Evolutionary conservation across 768 basidiomycete genomes (phyloP), one percentile per base, ranked within the genome.

Genomic region (Pleurotus djamor): DNA sequence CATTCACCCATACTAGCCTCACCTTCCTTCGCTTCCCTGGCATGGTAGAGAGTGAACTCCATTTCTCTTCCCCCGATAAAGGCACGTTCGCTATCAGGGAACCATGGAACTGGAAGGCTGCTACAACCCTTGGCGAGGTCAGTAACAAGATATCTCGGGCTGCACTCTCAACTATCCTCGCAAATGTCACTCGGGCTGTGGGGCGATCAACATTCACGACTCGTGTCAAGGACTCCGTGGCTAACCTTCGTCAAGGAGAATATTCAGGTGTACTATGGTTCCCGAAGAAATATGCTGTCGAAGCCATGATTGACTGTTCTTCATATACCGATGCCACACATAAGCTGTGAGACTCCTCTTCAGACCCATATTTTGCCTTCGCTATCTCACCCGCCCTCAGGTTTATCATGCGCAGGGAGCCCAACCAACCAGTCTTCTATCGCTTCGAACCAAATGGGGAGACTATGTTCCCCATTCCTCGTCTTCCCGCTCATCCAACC

Each of bases 11-110:
- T 17, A 35, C 58, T 13, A 59, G 38, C 5, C 50, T 59, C 8
- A 59, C 58, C 14, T 59, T 59, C 48, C 47, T 59, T n/a, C 58
- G 58, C 16, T 59, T 59, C 35, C 28, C 48, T 32, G 58, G 48
- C 21, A 59, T 59, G 52, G 50, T 52, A 4, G 13, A 52, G 28
- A 50, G 47, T 17, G 58, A 52, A 8, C 37, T 35, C 34, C 58
- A 59, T 37, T 36, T 59, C 33, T 59, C 58, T 16, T 28, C 50
- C 1, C 32, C 58, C 14, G 17, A 37, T n/a, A 21, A 35, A n/a
- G 58, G 58, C 6, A 47, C 48, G 2, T 59, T 50, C 32, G 32
- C 48, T 9, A 51, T 51, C 28, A 50, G 52, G 47, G 37, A 59
- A 17, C 48, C 37, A 16, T 33, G 28, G 12, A 33, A 14, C 14